Base-by-base conservation (phyloP, 2,329 filamentous ascomycete species). In the Pseudocercospora fuligena region DNA sequence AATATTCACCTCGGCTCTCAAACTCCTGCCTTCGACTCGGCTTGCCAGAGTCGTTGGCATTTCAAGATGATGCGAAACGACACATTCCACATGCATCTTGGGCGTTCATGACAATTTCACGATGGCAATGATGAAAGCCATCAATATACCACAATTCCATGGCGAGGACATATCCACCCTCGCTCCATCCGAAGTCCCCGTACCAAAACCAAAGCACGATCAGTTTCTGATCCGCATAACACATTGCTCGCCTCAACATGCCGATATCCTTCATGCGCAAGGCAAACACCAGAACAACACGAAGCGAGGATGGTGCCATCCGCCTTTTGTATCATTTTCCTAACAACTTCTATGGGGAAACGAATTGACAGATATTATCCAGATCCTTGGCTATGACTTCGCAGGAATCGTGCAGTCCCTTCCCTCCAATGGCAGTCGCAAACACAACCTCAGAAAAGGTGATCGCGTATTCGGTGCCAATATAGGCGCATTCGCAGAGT, bases 211-310 rank as follows among this genome's bases (percentile, higher is more conserved):
- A 3, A 75, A 77, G 33, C 66, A 75, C 9, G 72, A 76, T 31
- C 75, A 82, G 66, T 78, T 82, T 36, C 70, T 86, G 19, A 76
- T 87, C 46, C 79, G 79, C 62, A 82, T 88, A 60, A 83, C 83
- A 1, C 86, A 87, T 65, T 84, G 84, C 62, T 85, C 86, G 3
- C 79, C 88, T 23, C 88, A 88, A 62, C 88, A 87, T 72, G 86
- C 88, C 57, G 87, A 89, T 72, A 82, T 87, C 8, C 81, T 89
- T 56, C 88, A 89, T 73, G 84, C 84, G 2, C 81, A 81, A 72
- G 87, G 87, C 7, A 82, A 84, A 69, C 87, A 89, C 71, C 87
- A 89, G 72, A 89, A 89, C 73, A 74, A 78, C 58, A 66, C 72
- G 21, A 76, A 76, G 58, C 80, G 78, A 31, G 81, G 80, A n/a